A percentile compares a stretch with the other conserved stretches of the same genome.
Evolutionary conservation across 306 rosid genomes (phyloP).

Genomic region (Begonia peltatifolia): DNA sequence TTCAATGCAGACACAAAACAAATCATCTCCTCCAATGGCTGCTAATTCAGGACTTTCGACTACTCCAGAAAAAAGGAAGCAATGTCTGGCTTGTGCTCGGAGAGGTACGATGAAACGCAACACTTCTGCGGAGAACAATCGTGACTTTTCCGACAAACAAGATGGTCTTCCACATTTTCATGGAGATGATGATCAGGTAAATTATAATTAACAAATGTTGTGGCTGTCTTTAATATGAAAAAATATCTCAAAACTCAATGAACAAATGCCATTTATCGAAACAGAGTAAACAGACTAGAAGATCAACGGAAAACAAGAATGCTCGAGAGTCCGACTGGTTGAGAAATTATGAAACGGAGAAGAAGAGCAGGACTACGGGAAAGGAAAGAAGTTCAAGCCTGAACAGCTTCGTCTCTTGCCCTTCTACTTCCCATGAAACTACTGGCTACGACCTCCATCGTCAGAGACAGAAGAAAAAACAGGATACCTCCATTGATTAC

Average conservation of each 20-base stretch:
- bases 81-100: neutral
- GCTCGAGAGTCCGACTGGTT: neutral
- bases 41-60: neutral
- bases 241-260: neutral
- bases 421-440: too few relatives aligned
- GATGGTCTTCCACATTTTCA: too few relatives aligned
- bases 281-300: neutral
- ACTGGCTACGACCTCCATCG: neutral
- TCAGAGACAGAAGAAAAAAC: neutral
- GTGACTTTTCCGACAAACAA: too few relatives aligned
- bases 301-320: neutral
- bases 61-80: neutral
- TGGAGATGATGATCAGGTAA: neutral
- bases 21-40: neutral
- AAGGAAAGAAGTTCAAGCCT: neutral
- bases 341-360: neutral
- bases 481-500: slow-evolving; percentile 3
- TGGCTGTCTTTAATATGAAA: neutral
- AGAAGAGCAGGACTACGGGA: neutral
- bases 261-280: too few relatives aligned
- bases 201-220: neutral
- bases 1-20: neutral
- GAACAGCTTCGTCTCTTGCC: neutral
- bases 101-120: neutral
- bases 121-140: neutral